Evolutionary conservation across 768 basidiomycete genomes (phyloP).

Genomic region (Russula vinacea): DNA sequence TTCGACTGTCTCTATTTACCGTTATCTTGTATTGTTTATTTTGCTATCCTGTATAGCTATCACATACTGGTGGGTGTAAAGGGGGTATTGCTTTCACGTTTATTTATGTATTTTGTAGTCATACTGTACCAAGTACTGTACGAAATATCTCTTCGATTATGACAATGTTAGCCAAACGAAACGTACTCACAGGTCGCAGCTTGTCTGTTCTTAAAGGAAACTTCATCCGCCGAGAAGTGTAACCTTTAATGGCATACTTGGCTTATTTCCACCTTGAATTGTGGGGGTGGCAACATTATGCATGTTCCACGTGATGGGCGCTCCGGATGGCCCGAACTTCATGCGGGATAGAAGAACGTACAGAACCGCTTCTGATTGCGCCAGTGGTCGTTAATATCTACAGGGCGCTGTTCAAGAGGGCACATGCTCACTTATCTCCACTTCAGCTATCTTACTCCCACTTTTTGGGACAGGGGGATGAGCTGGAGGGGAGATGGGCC

Average conservation of each 20-base stretch:
- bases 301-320: slow-evolving; percentile 36
- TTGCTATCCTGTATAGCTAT: neutral
- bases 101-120: no score
- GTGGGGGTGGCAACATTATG: slow-evolving; percentile 35
- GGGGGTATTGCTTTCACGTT: neutral
- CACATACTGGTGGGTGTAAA: no score
- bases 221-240: slow-evolving; percentile 10
- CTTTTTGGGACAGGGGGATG: neutral
- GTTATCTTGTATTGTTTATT: neutral
- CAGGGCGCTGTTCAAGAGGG: neutral
- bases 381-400: slow-evolving; percentile 1
- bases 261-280: slow-evolving; percentile 27
- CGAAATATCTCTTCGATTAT: neutral
- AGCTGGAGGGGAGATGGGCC: neutral
- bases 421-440: slow-evolving; percentile 28
- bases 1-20: no score
- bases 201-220: no score
- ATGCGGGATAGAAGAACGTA: slow-evolving; percentile 33
- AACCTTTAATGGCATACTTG: slow-evolving; percentile 34
- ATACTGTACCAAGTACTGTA: neutral
- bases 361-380: slow-evolving; percentile 34
- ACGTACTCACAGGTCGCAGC: neutral
- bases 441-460: slow-evolving; percentile 29
- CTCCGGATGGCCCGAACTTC: slow-evolving; percentile 32
- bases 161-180: neutral